A percentile compares a stretch with the other conserved stretches of the same genome.
Conservation (phyloP, 129 eudicot genomes). For the Flaveria bidentis region DNA sequence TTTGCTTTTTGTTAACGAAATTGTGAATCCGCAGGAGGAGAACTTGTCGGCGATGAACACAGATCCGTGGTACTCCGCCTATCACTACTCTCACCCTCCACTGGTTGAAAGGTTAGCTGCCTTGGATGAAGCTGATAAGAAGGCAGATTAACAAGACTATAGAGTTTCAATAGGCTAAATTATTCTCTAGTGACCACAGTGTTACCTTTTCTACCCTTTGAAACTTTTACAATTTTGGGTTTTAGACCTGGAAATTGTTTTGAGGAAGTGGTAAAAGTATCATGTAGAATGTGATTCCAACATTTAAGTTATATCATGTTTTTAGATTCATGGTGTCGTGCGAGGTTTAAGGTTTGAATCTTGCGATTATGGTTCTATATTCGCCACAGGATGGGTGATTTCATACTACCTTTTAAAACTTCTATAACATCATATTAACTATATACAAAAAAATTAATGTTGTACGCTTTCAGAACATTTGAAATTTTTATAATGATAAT, state of each 20-base stretch:
- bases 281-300: background rate
- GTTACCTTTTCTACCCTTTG: background rate
- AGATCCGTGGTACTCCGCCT: conserved; percentile 97
- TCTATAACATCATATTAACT: too few relatives aligned
- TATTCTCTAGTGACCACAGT: background rate
- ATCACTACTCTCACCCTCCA: conserved; percentile 97
- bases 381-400: too few relatives aligned
- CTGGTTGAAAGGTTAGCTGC: conserved; percentile 95
- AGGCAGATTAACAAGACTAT: conserved; percentile 51
- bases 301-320: conserved; percentile 1
- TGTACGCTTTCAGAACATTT: too few relatives aligned
- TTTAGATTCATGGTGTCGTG: background rate
- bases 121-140: conserved; percentile 69
- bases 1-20: background rate
- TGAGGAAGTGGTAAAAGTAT: background rate
- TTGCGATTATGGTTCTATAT: background rate
- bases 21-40: conserved; percentile 65
- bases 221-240: background rate
- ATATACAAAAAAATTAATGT: too few relatives aligned
- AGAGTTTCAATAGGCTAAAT: conserved; percentile 12
- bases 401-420: too few relatives aligned
- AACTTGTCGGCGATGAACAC: conserved; percentile 93
- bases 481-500: too few relatives aligned
- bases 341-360: background rate
- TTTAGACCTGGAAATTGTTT: conserved; percentile 5